phyloP scores from a whole-genome alignment of 2,329 filamentous ascomycete species.

The Trematosphaeria pertusa region DNA sequence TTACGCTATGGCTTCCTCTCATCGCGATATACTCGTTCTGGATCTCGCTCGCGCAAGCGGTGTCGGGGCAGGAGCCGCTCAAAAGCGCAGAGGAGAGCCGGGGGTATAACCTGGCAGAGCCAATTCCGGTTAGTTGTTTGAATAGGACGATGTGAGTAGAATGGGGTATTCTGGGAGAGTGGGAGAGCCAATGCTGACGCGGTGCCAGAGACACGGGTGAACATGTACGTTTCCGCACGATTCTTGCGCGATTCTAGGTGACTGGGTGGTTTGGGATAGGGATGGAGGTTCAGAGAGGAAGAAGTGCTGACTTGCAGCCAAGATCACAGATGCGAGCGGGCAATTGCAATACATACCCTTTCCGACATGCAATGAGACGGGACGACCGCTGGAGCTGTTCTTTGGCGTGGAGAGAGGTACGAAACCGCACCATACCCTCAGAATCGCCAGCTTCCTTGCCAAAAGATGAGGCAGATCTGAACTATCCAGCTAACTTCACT shows the following conservation, averaged over 20 bases:
- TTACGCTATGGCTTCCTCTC: conserved; percentile 25
- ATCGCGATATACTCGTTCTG: conserved; percentile 40
- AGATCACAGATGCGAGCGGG: conserved; percentile 77
- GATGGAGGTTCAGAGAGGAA: background rate
- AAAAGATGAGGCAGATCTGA: background rate
- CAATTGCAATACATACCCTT: conserved; percentile 94
- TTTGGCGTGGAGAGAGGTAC: conserved; percentile 75
- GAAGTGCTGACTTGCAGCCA: background rate
- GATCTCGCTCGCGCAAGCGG: conserved; percentile 45
- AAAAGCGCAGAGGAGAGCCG: conserved; percentile 40
- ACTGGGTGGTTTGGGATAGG: too few species aligned
- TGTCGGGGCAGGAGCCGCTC: conserved; percentile 52
- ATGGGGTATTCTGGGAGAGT: background rate
- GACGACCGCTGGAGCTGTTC: conserved; percentile 78
- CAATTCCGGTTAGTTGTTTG: conserved; percentile 60
- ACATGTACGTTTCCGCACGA: conserved; percentile 60
- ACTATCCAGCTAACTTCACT: background rate
- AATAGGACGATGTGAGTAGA: conserved; percentile 59
- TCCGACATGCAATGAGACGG: conserved; percentile 87
- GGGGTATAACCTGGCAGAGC: conserved; percentile 57
- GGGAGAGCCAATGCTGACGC: conserved; percentile 13
- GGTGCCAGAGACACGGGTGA: conserved; percentile 80
- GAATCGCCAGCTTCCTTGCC: background rate
- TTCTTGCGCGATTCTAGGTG: too few species aligned
- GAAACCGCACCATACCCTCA: background rate